Evolutionary conservation across 768 basidiomycete species (phyloP).

Genomic region (Suillus weaverae): DNA sequence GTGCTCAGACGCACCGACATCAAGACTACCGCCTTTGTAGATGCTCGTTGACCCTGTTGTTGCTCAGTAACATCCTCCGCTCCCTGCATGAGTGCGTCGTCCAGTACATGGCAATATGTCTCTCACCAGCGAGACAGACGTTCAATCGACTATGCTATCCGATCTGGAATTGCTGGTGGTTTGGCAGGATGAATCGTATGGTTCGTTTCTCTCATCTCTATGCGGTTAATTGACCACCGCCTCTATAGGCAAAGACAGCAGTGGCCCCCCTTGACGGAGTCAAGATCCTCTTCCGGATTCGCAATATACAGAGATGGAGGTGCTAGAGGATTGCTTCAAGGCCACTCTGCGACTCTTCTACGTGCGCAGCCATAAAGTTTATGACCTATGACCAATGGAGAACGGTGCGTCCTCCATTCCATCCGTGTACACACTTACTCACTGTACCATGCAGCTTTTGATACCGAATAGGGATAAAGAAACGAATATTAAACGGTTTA

Average conservation of each 20-base stretch:
- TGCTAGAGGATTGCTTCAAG: constrained; percentile 83
- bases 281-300: constrained; percentile 90
- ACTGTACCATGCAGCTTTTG: constrained; percentile 51
- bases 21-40: too few species aligned
- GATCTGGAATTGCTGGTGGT: constrained; percentile 90
- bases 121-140: constrained; percentile 50
- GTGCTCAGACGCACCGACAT: too few species aligned
- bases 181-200: constrained; percentile 91
- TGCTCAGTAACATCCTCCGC: neutral
- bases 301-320: constrained; percentile 73
- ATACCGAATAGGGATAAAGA: constrained; percentile 83
- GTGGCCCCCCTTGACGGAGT: constrained; percentile 97
- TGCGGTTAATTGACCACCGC: constrained; percentile 10
- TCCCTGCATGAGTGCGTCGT: constrained; percentile 8
- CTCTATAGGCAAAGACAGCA: constrained; percentile 80
- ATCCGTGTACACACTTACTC: neutral
- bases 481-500: constrained; percentile 76
- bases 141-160: constrained; percentile 60
- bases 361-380: constrained; percentile 96
- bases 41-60: too few species aligned
- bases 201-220: constrained; percentile 19
- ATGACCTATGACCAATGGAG: constrained; percentile 93
- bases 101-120: constrained; percentile 12
- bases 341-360: constrained; percentile 92
- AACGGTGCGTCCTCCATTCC: constrained; percentile 46